Conservation (phyloP, 345 rosid genomes). For the Salix arbutifolia region DNA sequence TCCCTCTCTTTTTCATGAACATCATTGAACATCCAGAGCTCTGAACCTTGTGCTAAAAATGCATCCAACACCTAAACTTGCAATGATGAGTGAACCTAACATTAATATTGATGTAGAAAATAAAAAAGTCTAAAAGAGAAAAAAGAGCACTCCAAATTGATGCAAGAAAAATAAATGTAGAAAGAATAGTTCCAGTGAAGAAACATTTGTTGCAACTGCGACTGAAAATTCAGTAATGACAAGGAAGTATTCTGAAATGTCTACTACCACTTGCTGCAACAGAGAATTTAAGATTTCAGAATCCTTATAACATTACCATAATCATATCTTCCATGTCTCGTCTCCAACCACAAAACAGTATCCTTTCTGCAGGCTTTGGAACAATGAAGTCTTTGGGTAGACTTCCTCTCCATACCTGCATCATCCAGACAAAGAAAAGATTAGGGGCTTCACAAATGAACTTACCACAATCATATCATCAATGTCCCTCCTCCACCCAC, state of each 20-base stretch:
- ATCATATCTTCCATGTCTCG: constrained; percentile 86
- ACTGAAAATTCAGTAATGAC: constrained; percentile 8
- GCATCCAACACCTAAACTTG: constrained; percentile 62
- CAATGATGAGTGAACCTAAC: constrained; percentile 5
- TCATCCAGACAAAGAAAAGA: constrained; percentile 47
- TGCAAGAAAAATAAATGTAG: not conserved
- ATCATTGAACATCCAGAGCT: constrained; percentile 88
- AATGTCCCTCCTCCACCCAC: constrained; percentile 87
- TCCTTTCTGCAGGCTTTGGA: constrained; percentile 55
- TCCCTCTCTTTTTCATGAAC: constrained; percentile 68
- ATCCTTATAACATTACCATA: constrained; percentile 50
- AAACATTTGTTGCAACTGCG: constrained; percentile 11
- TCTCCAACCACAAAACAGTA: constrained; percentile 76
- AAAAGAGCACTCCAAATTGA: not conserved
- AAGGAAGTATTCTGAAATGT: constrained; percentile 6
- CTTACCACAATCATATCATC: constrained; percentile 90
- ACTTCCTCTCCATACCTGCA: constrained; percentile 68
- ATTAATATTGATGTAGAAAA: not conserved
- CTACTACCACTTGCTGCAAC: constrained; percentile 33
- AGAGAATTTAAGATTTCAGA: constrained; percentile 19
- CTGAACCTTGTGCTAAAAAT: constrained; percentile 57
- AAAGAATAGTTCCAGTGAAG: constrained; percentile 2
- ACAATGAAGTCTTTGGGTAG: constrained; percentile 52
- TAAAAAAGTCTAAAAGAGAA: not conserved
- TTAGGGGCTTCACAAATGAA: constrained; percentile 58